Evolutionary conservation across 352 stramenopile species (phyloP), one percentile per base, ranked within the genome.

Genomic region (Elongisporangium prolatum): DNA sequence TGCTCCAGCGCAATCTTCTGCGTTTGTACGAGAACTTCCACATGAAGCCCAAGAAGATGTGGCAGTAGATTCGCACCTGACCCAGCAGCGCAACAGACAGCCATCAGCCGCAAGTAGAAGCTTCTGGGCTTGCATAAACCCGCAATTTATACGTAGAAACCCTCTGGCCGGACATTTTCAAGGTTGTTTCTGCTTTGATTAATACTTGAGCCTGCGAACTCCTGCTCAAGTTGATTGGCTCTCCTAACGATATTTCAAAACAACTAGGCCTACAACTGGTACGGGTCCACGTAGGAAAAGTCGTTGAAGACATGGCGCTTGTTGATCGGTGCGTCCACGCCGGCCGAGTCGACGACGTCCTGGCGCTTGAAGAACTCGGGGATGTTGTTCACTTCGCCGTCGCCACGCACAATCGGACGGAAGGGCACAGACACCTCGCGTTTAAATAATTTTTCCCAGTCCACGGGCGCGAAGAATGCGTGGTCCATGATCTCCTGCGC

Each of bases 11-110:
- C 59, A 98, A 98, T 80, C 75, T 99, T 34, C 80, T 98, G 59
- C 83, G 88, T 64, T 75, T 99, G 21, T 97, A 98, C 80, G 90
- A 98, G 67, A 97, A 98, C 74, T 98, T 98, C 72, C 93, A 98
- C 80, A 86, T 84, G 71, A 88, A 93, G 67, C 84, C 81, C 5
- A 88, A 80, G 57, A 93, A 93, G 64, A 77, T 89, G 55, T 93
- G 84, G 84, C 84, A 93, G 71, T 93, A 80, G 64, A 44, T 11
- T 44, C 17, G 34, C 17, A 7, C 11, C 22, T 21, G 13, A 63
- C 34, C 34, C 34, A 44, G 34, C 34, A 44, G 34, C 11, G 34
- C 34, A 16, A 44, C 10, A 44, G 34, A 17, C 10, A 44, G 34
- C 34, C 10, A 44, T 44, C 34, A 13, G 34, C 17, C 11, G 34